Conservation (phyloP, 805 yeast genomes). For the Nakazawaea wyomingensis region DNA sequence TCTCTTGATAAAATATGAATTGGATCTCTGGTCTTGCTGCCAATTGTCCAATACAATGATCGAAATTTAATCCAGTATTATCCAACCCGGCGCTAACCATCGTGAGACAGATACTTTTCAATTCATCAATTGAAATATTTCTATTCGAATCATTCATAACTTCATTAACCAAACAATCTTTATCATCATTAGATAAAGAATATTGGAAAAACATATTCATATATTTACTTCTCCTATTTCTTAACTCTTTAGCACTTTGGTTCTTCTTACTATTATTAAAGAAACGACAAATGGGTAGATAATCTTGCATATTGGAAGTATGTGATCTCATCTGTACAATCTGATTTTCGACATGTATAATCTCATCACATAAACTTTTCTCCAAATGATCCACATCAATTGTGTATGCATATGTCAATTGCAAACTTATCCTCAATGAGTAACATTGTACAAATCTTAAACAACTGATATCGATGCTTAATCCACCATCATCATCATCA, state of each 20-base stretch:
- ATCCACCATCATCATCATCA: no score
- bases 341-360: slow-evolving; percentile 48
- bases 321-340: slow-evolving; percentile 57
- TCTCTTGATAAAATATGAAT: slow-evolving; percentile 34
- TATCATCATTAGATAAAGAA: slow-evolving; percentile 3
- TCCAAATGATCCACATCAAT: slow-evolving; percentile 36
- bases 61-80: slow-evolving; percentile 60
- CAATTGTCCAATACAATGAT: slow-evolving; percentile 57
- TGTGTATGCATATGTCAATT: slow-evolving; percentile 46
- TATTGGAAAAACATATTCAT: slow-evolving; percentile 34
- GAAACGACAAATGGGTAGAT: slow-evolving; percentile 39
- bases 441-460: slow-evolving; percentile 41
- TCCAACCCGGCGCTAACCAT: slow-evolving; percentile 80
- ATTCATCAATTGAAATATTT: slow-evolving; percentile 33
- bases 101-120: slow-evolving; percentile 59
- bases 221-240: slow-evolving; percentile 43
- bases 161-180: slow-evolving; percentile 22
- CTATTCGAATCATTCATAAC: slow-evolving; percentile 17
- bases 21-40: slow-evolving; percentile 39
- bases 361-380: slow-evolving; percentile 39
- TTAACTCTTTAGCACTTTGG: slow-evolving; percentile 24
- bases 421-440: slow-evolving; percentile 45
- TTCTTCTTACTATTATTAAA: slow-evolving; percentile 20
- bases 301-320: slow-evolving; percentile 49
- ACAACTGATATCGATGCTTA: slow-evolving; percentile 35